Base-by-base conservation (phyloP, 495 filamentous ascomycete species). In the Aspergillus nidulans region DNA sequence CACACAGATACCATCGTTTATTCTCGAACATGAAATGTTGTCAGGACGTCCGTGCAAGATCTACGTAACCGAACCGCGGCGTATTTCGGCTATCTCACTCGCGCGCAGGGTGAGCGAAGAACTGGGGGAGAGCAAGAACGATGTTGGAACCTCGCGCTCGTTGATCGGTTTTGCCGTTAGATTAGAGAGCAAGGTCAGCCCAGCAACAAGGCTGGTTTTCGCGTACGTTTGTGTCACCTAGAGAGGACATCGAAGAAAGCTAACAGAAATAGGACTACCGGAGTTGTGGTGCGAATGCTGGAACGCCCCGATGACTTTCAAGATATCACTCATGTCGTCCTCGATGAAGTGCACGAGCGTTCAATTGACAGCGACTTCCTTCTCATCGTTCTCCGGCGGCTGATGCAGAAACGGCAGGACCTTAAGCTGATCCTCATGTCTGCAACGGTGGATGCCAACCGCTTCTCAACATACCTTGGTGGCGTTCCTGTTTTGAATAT, bases 361-460 rank as follows among this genome's bases (percentile, higher is more conserved):
- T 87, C 88, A 18, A 97, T 98, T 57, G 94, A 97, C 67, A 95
- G 89, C 49, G 94, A 98, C 59, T 97, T 98, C 68, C 76, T 98
- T 18, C 75, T 98, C 12, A 89, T 97, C 55, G 85, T 97, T 2
- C 79, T 98, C 20, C 88, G 89, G 59, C 88, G 91, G 58, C 74
- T 97, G 15, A 79, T 96, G 63, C 58, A 78, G 19, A 78, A 78
- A 50, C 78, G 90, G 45, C 86, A 85, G 45, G 82, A 91, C 42
- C 70, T 96, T 42, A 86, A 86, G 60, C 86, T 98, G 25, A 78
- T 98, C 26, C 79, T 98, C 23, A 98, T 97, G 94, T 96, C 92
- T 48, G 94, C 94, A 6, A 98, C 94, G 3, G 86, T 97, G 8
- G 89, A 98, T 67, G 90, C 94, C 6, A 85, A 92, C 54, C 84